Base-by-base conservation (phyloP, 768 basidiomycete species). In the Cystobasidium onofrii region DNA sequence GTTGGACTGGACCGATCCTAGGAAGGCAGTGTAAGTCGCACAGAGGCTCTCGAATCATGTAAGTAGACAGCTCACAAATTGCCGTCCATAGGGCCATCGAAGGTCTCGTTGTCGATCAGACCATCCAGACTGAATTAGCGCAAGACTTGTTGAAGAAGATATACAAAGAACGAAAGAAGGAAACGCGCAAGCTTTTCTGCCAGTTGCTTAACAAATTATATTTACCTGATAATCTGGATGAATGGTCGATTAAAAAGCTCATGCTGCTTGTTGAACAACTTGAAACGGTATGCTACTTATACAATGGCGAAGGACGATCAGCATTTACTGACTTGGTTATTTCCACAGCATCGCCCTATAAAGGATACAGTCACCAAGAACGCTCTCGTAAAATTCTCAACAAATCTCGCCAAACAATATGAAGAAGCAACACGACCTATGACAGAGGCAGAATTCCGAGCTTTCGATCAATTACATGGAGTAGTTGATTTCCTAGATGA, bases 381-480 rank as follows among this genome's bases (percentile, higher is more conserved):
- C 74, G 88, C 91, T 0, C 83, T 95, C 63, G 82, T 81, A 27
- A 88, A 87, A 75, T 93, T 95, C 78, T 87, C 90, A 36, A 80
- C 84, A 0, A 74, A 83, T 2, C 83, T 96, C 52, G 80, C 82
- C 62, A 92, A 91, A 83, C 66, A 54, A 1, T 78, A 77, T 23
- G 74, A 54, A 29, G 74, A 70, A 65, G 31, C 55, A 12, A 52
- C 69, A 15, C 36, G 69, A 36, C 52, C 63, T 23, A 9, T 64
- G 36, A 64, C 34, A 27, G 63, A 64, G 63, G 63, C 36, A 20
- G 63, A 64, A 46, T 64, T 64, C 63, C 63, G 63, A 27, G 33
- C 25, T 13, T 46, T 64, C 25, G 63, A 64, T 25, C 31, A 64
- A 36, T 34, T 64, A 1, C 63, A 41, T 27, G 63, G 63, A 7